Evolutionary conservation across 2,329 filamentous ascomycete species (phyloP).

Genomic region (Fusarium keratoplasticum): DNA sequence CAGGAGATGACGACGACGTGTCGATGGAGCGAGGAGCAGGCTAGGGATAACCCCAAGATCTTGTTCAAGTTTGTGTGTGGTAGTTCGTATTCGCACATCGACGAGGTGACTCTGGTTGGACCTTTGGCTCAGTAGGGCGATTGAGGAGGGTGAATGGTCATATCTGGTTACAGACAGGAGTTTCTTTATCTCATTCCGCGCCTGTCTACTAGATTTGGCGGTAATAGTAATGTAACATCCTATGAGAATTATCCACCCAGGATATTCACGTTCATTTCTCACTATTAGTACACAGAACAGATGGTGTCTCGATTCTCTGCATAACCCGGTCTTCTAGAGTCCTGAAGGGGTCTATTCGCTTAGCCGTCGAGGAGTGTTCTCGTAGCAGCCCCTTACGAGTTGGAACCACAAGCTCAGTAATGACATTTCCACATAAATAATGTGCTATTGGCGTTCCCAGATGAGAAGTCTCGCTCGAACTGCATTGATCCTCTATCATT

Average conservation of each 20-base stretch:
- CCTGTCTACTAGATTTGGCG: background rate
- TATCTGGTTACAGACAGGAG: background rate
- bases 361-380: too few relatives aligned
- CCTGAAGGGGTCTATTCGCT: too few relatives aligned
- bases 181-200: fast-evolving
- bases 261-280: too few relatives aligned
- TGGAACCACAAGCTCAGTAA: too few relatives aligned
- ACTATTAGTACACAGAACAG: too few relatives aligned
- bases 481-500: too few relatives aligned
- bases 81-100: background rate
- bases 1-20: background rate
- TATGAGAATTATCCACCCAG: background rate
- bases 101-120: background rate
- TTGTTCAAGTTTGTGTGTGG: background rate
- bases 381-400: too few relatives aligned
- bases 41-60: background rate
- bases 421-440: background rate
- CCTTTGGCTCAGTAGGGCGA: background rate
- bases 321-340: too few relatives aligned
- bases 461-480: fast-evolving
- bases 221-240: background rate
- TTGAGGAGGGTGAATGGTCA: background rate
- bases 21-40: background rate
- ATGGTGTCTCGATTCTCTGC: too few relatives aligned
- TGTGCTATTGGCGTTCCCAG: too few relatives aligned